Evolutionary conservation across 2,329 filamentous ascomycete species (phyloP), one percentile per base, ranked within the genome.

Genomic region (Metarhizium humberi): DNA sequence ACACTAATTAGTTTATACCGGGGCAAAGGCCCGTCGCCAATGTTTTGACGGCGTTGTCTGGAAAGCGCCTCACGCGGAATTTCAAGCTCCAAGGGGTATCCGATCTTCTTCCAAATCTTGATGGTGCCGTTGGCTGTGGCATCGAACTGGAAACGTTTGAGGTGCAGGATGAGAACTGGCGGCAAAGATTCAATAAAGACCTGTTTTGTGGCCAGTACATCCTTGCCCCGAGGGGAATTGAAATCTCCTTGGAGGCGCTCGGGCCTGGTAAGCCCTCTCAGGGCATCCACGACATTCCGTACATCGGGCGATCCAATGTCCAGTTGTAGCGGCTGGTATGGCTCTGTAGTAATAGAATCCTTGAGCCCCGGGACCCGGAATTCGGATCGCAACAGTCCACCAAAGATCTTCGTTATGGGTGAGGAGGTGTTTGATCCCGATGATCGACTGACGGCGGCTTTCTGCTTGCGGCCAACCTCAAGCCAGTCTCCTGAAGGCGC

Each of bases 81-180:
- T 68, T 97, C 92, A 52, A 99, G 78, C 65, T 97, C 92, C 32
- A 99, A 76, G 0, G 94, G 94, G 66, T 99, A 99, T 20, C 91
- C 92, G 56, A 99, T 80, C 75, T 92, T 95, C 76, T 97, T 99
- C 90, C 92, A 96, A 60, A 97, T 95, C 77, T 99, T 99, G 65
- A 96, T 87, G 0, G 91, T 95, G 29, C 91, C 91, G 48, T 67
- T 64, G 48, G 86, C 88, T 56, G 86, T 82, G 58, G 85, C 89
- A 64, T 97, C 91, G 64, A 96, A 97, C 64, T 96, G 90, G 78
- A 99, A 99, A 48, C 94, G 90, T 75, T 99, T 99, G 46, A 99
- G 79, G 67, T 99, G 94, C 8, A 99, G 80, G 54, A 97, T 95
- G 13, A 99, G 80, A 4, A 97, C 89, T 0, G 91, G 90, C 0